Percentiles rank a stretch among this genome's conserved stretches.
phyloP scores from a whole-genome alignment of 805 yeast genomes.

The Vanderwaltozyma yarrowii region DNA sequence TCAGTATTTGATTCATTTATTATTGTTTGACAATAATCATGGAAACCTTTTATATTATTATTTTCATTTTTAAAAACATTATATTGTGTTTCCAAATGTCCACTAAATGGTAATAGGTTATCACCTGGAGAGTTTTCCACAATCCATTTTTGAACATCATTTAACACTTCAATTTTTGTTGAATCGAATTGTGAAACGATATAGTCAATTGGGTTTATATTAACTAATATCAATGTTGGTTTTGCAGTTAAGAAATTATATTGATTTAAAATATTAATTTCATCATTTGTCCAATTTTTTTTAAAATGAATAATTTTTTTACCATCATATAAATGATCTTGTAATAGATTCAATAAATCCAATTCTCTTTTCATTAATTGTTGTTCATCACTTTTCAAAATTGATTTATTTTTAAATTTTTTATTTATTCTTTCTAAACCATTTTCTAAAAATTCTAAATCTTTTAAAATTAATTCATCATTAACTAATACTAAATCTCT shows the following conservation, averaged over 20 bases:
- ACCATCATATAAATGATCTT: slow-evolving; percentile 43
- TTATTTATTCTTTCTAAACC: slow-evolving; percentile 43
- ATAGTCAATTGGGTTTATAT: slow-evolving; percentile 64
- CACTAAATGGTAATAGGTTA: slow-evolving; percentile 58
- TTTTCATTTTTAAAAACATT: slow-evolving; percentile 24
- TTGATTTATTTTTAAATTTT: slow-evolving; percentile 29
- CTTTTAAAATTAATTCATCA: slow-evolving; percentile 70
- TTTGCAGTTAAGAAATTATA: slow-evolving; percentile 76
- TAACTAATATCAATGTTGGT: slow-evolving; percentile 72
- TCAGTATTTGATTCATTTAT: slow-evolving; percentile 30
- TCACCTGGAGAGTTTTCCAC: slow-evolving; percentile 49
- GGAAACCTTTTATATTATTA: slow-evolving; percentile 5
- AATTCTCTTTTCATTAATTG: slow-evolving; percentile 32
- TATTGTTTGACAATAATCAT: slow-evolving; percentile 10
- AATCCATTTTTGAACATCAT: slow-evolving; percentile 55
- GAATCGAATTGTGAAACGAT: slow-evolving; percentile 18
- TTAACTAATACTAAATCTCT: slow-evolving; percentile 67
- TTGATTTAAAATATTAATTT: slow-evolving; percentile 56
- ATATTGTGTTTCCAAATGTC: slow-evolving; percentile 36
- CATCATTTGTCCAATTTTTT: slow-evolving; percentile 50
- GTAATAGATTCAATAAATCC: slow-evolving; percentile 31
- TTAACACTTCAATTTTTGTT: slow-evolving; percentile 41
- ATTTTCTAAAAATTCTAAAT: slow-evolving; percentile 57
- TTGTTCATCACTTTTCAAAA: neutral
- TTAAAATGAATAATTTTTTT: slow-evolving; percentile 50